These are phyloP conservation scores for Coniochaeta ligniaria DNA, from an alignment of 2,329 filamentous ascomycete species.

Conservation along the genomic window DNA sequence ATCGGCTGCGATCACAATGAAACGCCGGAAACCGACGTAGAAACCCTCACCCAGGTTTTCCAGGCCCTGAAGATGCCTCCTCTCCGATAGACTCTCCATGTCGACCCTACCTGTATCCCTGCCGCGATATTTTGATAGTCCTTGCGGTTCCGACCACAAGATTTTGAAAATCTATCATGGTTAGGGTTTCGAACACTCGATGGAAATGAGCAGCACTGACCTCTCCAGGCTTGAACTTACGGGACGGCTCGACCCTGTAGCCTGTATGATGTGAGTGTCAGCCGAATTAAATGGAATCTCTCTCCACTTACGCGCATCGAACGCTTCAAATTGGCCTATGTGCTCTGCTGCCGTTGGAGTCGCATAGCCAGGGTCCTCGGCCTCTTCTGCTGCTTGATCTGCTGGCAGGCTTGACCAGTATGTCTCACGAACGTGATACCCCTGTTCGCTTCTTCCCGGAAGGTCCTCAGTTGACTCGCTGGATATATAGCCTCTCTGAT, in stretches of 20 bases:
- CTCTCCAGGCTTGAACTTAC: neutral
- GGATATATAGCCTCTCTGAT: neutral
- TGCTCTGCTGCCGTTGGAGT: neutral
- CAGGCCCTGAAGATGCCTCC: neutral
- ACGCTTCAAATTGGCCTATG: neutral
- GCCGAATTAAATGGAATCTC: no score
- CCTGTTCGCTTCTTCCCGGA: neutral
- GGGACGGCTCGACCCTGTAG: neutral
- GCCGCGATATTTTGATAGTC: slow-evolving; percentile 1
- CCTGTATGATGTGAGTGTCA: neutral
- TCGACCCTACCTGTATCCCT: no score
- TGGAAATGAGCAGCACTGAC: neutral
- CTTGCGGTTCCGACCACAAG: slow-evolving; percentile 43
- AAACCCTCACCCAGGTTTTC: slow-evolving; percentile 16
- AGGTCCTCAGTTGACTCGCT: neutral
- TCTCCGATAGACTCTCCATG: no score
- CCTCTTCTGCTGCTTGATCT: neutral
- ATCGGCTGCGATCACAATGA: slow-evolving; percentile 44
- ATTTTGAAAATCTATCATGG: slow-evolving; percentile 42
- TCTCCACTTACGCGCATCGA: neutral
- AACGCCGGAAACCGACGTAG: slow-evolving; percentile 45
- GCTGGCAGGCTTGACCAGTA: neutral
- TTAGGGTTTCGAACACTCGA: neutral
- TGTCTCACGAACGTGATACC: neutral
- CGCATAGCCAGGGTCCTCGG: neutral